A percentile compares a stretch with the other conserved stretches of the same genome.
Conservation (phyloP, 139 green algal genomes). For the Chlorella sp. region DNA sequence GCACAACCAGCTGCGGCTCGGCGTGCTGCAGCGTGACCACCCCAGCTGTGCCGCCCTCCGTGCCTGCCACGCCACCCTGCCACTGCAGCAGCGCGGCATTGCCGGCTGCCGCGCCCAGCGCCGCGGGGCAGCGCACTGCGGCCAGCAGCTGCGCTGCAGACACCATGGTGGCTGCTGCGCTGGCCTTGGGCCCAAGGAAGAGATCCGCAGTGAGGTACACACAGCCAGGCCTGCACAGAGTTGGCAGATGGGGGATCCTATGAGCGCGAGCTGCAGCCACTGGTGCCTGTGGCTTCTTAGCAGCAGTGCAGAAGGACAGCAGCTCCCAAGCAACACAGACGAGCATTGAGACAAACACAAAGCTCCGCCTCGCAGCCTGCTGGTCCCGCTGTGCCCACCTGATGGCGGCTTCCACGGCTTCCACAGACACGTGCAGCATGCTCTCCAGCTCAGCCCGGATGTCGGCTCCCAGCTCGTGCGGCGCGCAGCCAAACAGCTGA, state of each 20-base stretch:
- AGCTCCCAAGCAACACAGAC: no score
- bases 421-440: no score
- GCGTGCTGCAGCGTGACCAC: not conserved
- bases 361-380: no score
- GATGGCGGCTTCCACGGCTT: no score
- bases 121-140: not conserved
- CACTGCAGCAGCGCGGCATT: not conserved
- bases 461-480: no score
- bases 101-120: not conserved
- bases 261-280: no score
- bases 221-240: not conserved
- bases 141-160: not conserved
- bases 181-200: not conserved
- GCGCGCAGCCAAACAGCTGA: no score
- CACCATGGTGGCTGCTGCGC: not conserved
- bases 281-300: no score
- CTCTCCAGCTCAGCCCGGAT: no score
- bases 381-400: no score
- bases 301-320: no score
- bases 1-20: not conserved
- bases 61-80: not conserved
- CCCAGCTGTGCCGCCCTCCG: not conserved
- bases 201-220: not conserved
- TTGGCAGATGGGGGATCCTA: not conserved
- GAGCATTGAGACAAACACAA: no score